Conservation (phyloP, 2,329 filamentous ascomycete species). For the Penicillium sp. region DNA sequence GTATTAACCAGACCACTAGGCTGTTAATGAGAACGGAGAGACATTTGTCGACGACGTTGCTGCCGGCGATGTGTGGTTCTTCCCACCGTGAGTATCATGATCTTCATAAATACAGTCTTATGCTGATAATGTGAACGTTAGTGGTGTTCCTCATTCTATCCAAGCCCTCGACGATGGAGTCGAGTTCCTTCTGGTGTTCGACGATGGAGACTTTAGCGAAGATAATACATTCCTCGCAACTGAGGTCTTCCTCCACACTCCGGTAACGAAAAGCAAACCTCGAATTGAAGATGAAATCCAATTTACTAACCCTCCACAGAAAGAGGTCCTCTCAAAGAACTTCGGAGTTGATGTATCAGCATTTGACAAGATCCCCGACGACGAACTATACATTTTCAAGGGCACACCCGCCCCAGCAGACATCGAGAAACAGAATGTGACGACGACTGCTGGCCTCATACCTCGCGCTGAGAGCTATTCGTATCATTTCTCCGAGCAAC, state of each 20-base stretch:
- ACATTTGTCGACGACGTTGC: constrained; percentile 74
- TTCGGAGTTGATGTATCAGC: constrained; percentile 49
- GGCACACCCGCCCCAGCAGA: constrained; percentile 61
- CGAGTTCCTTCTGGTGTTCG: constrained; percentile 63
- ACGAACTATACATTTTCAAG: constrained; percentile 75
- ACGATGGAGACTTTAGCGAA: constrained; percentile 59
- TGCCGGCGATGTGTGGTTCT: constrained; percentile 78
- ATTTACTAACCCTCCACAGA: constrained; percentile 22
- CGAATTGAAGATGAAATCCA: not conserved
- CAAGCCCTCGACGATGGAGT: constrained; percentile 69
- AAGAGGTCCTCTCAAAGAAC: constrained; percentile 55
- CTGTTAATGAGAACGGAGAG: constrained; percentile 58
- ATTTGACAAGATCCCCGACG: constrained; percentile 62
- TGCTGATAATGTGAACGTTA: constrained; percentile 6
- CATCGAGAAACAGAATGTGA: constrained; percentile 64
- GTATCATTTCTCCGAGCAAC: constrained; percentile 68
- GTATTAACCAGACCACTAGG: constrained; percentile 17
- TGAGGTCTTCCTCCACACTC: constrained; percentile 54
- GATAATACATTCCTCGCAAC: constrained; percentile 74
- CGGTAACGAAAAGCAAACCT: constrained; percentile 19
- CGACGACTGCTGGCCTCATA: constrained; percentile 59
- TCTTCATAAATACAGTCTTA: not conserved
- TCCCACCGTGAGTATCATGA: constrained; percentile 55
- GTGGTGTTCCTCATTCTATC: constrained; percentile 71
- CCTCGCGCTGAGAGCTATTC: constrained; percentile 66